Base-by-base conservation (phyloP, 768 basidiomycete species). In the Sarcomyxa edulis region DNA sequence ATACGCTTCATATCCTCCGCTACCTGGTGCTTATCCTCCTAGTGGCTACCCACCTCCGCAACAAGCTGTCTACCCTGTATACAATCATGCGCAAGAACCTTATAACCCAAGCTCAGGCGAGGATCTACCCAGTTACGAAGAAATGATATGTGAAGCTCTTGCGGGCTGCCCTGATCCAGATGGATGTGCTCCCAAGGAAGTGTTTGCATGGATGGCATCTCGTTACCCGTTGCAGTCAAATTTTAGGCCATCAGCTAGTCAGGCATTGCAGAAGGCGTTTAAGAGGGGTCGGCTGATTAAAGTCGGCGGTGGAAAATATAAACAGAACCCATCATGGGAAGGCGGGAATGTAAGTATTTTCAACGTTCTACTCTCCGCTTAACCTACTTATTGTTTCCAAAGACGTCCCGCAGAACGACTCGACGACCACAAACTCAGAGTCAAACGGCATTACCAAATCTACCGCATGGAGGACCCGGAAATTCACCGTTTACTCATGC, bases 81-180 rank as follows among this genome's bases (percentile, higher is more conserved):
- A 49, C 29, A 33, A 35, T 37, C 60, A 43, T 19, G 36, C 39
- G n/a, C 54, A 50, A 18, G 49, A 55, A 4, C 35, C 51, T 14
- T 26, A 38, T 7, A 7, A 37, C 14, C 11, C 34, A 12, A n/a
- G n/a, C n/a, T 47, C 55, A 5, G 52, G 55, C 7, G 73, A 74
- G 21, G 75, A 88, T 48, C 67, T 92, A 34, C 89, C 89, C 6
- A 85, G 83, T 46, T 93, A 93, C 41, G 89, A 93, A 52, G 89
- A 92, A 45, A 93, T 93, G 90, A 85, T 92, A 12, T 84, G 83
- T 8, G 84, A 86, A 52, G 88, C 87, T 1, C 62, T 93, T 18
- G 59, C 65, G 10, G 83, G 81, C 39, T 69, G 74, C 29, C 66
- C 61, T 6, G 85, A 88, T 41, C 67, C 78, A 1, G 84, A 92